A percentile compares a stretch with the other conserved stretches of the same genome.
Conservation (phyloP, 139 green algal species). For the Haematococcus lacustris region DNA sequence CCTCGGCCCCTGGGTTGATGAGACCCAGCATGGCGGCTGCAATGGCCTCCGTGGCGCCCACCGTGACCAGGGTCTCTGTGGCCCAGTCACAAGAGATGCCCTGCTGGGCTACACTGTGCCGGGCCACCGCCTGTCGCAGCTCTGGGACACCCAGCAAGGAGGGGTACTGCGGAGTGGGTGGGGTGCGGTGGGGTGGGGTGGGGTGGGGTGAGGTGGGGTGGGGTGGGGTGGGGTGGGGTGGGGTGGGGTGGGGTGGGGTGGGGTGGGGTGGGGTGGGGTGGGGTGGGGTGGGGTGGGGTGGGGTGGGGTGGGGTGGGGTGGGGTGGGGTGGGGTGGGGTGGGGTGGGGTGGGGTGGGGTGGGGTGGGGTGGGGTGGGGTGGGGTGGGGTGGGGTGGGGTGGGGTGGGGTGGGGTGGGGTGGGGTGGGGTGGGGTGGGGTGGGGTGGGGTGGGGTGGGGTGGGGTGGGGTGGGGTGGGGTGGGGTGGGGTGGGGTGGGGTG, state of each 20-base stretch:
- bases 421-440: no score
- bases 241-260: neutral
- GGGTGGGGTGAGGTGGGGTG: neutral
- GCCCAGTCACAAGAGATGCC: constrained; percentile 49
- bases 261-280: constrained; percentile 4
- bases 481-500: no score
- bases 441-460: no score
- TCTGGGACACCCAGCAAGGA: constrained; percentile 54
- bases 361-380: no score
- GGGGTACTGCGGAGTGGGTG: constrained; percentile 43
- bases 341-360: no score
- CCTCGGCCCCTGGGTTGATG: constrained; percentile 70
- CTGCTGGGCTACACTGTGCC: constrained; percentile 36
- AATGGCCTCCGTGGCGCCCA: constrained; percentile 74
- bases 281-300: neutral
- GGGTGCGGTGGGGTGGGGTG: constrained; percentile 5
- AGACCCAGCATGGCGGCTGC: constrained; percentile 64
- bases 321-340: neutral
- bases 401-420: no score
- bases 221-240: neutral
- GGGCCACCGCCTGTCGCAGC: constrained; percentile 62
- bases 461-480: no score
- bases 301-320: neutral
- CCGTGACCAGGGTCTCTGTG: constrained; percentile 61
- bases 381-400: no score